Evolutionary conservation across 2,329 filamentous ascomycete species (phyloP).

Genomic region (Curvularia sp.): DNA sequence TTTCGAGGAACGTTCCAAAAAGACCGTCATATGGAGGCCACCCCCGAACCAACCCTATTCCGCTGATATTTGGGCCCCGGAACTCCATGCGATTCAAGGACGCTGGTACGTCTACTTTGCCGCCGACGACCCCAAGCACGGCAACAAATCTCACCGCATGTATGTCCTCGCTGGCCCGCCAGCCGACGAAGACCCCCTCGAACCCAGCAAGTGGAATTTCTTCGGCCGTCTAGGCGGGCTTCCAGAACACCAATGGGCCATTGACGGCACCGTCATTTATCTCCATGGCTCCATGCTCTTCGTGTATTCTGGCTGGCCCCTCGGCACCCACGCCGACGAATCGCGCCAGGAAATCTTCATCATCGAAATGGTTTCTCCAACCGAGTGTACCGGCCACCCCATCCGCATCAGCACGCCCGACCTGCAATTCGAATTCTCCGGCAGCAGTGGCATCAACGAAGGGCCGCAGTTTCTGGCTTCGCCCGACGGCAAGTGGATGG

Average conservation of each 20-base stretch:
- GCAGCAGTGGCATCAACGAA: conserved; percentile 55
- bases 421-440: conserved; percentile 52
- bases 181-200: conserved; percentile 38
- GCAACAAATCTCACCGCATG: conserved; percentile 57
- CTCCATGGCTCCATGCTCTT: conserved; percentile 52
- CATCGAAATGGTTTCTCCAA: conserved; percentile 49
- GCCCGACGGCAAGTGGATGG: conserved; percentile 51
- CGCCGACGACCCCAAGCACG: conserved; percentile 51
- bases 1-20: conserved; percentile 50
- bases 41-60: conserved; percentile 54
- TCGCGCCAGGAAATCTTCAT: conserved; percentile 56
- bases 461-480: conserved; percentile 52
- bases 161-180: conserved; percentile 55
- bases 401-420: conserved; percentile 53
- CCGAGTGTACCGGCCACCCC: conserved; percentile 45
- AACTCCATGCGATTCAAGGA: conserved; percentile 60
- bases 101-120: conserved; percentile 64
- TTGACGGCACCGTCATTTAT: conserved; percentile 57
- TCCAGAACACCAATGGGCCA: conserved; percentile 56
- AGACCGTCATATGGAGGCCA: conserved; percentile 55
- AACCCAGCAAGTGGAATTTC: conserved; percentile 51
- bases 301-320: conserved; percentile 58
- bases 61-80: conserved; percentile 63
- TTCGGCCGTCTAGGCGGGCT: conserved; percentile 53
- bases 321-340: conserved; percentile 46